Percentiles rank a stretch among this genome's conserved stretches.
phyloP scores from a whole-genome alignment of 352 stramenopile genomes.

The Thalassiosira hispida region DNA sequence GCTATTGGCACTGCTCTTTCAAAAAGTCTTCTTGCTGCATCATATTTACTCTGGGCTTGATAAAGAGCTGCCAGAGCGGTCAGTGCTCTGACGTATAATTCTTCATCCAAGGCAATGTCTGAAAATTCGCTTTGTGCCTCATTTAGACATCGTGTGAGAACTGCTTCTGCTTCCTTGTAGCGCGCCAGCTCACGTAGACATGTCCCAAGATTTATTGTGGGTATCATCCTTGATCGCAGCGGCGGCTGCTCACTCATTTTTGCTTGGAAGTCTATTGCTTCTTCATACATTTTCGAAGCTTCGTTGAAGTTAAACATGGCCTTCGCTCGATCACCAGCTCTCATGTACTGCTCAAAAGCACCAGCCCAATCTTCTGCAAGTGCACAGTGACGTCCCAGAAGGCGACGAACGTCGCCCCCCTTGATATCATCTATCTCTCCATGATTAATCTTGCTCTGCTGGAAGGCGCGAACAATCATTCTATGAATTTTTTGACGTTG shows the following conservation, averaged over 20 bases:
- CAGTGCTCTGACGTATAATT: slow-evolving; percentile 57
- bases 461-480: slow-evolving; percentile 62
- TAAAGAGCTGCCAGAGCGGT: slow-evolving; percentile 56
- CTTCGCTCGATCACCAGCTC: slow-evolving; percentile 55
- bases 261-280: slow-evolving; percentile 59
- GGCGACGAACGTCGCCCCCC: slow-evolving; percentile 51
- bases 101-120: slow-evolving; percentile 48
- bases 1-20: slow-evolving; percentile 64
- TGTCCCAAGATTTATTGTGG: slow-evolving; percentile 62
- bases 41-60: slow-evolving; percentile 65
- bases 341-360: slow-evolving; percentile 60
- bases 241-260: slow-evolving; percentile 53
- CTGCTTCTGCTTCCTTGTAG: slow-evolving; percentile 64
- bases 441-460: slow-evolving; percentile 46
- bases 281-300: slow-evolving; percentile 69
- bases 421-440: slow-evolving; percentile 48
- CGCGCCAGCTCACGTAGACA: slow-evolving; percentile 59
- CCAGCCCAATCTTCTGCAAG: slow-evolving; percentile 60
- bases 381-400: slow-evolving; percentile 57
- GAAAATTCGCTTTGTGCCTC: slow-evolving; percentile 52
- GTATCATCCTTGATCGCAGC: slow-evolving; percentile 56
- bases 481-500: slow-evolving; percentile 68
- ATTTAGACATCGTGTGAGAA: slow-evolving; percentile 58
- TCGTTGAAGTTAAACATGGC: slow-evolving; percentile 65
- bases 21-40: slow-evolving; percentile 53